Percentiles rank a stretch among this genome's conserved stretches.
Conservation (phyloP, 805 yeast species). For the Candida sakaeoensis region DNA sequence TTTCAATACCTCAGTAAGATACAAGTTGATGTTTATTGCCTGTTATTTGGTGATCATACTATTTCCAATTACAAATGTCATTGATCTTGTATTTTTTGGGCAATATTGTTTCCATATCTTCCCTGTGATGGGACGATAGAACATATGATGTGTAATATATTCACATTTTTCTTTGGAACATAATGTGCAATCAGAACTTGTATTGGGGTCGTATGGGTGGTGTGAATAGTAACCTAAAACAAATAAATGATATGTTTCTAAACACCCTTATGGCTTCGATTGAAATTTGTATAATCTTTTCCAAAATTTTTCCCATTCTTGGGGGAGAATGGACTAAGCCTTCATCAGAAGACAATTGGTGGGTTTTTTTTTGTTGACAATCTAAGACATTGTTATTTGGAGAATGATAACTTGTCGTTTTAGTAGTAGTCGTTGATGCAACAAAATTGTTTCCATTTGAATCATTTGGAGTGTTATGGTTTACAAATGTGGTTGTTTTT, state of each 20-base stretch:
- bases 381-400: too few species aligned
- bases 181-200: background rate
- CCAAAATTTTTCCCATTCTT: background rate
- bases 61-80: background rate
- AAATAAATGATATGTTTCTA: constrained; percentile 2
- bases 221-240: background rate
- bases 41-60: background rate
- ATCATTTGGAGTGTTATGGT: too few species aligned
- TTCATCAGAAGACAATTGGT: too few species aligned
- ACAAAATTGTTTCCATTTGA: too few species aligned
- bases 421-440: too few species aligned
- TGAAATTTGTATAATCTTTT: background rate
- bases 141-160: background rate
- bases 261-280: background rate
- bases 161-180: background rate
- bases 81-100: background rate
- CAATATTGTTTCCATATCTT: background rate
- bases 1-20: background rate
- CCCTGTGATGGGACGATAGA: background rate
- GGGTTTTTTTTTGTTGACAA: too few species aligned
- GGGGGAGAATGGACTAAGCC: too few species aligned
- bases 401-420: too few species aligned
- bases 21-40: background rate
- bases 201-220: background rate
- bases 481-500: background rate